These are phyloP conservation scores for Phytophthora idaei DNA, from an alignment of 352 stramenopile genomes.

Conservation along the genomic window DNA sequence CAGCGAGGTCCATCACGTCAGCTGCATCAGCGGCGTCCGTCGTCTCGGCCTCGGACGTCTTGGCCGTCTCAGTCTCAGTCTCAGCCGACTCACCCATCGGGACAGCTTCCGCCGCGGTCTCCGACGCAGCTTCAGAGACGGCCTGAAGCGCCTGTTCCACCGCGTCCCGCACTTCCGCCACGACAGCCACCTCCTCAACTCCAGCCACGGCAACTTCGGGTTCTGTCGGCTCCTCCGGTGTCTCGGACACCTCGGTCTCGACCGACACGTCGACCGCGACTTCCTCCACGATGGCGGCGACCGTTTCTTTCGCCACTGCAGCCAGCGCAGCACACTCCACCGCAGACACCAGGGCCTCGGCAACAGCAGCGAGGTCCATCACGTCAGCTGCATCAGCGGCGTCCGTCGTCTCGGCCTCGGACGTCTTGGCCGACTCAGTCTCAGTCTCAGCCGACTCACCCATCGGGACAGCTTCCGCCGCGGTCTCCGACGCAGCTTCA, in stretches of 20 bases:
- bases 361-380: background rate
- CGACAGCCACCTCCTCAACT: background rate
- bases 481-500: background rate
- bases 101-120: background rate
- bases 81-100: background rate
- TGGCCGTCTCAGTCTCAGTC: background rate
- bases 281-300: background rate
- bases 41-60: background rate
- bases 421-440: background rate
- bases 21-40: background rate
- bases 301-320: background rate
- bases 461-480: background rate
- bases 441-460: background rate
- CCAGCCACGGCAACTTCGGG: background rate
- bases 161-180: constrained; percentile 5
- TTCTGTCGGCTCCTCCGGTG: background rate
- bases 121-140: constrained; percentile 3
- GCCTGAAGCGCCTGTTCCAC: constrained; percentile 5
- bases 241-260: background rate
- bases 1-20: background rate
- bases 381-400: background rate
- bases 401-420: background rate
- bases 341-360: background rate
- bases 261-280: background rate
- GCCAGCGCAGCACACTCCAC: background rate